Evolutionary conservation across 768 basidiomycete genomes (phyloP).

Genomic region (Kwoniella shandongensis): DNA sequence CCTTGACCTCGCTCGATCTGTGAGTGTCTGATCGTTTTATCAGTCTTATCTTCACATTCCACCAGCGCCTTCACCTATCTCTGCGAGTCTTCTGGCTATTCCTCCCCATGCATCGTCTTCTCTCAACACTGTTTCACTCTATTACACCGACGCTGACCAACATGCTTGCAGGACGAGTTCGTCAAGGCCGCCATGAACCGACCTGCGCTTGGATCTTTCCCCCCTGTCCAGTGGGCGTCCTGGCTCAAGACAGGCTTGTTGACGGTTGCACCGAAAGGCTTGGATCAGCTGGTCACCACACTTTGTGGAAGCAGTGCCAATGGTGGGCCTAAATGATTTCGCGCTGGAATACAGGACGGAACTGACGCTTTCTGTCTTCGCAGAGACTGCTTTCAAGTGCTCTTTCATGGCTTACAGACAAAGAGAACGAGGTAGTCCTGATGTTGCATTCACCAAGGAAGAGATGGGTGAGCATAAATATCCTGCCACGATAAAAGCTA

Average conservation of each 20-base stretch:
- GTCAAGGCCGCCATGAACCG: slow-evolving; percentile 54
- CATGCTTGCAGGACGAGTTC: slow-evolving; percentile 49
- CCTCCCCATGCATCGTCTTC: not conserved
- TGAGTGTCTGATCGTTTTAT: slow-evolving; percentile 10
- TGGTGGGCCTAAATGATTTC: slow-evolving; percentile 20
- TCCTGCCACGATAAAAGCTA: not conserved
- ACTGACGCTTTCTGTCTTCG: not conserved
- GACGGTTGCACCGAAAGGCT: slow-evolving; percentile 54
- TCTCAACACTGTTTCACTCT: not conserved
- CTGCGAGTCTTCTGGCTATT: not conserved
- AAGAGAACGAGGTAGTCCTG: slow-evolving; percentile 40
- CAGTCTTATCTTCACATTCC: slow-evolving; percentile 5
- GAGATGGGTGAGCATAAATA: slow-evolving; percentile 42
- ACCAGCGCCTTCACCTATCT: not conserved
- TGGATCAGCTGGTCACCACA: slow-evolving; percentile 54
- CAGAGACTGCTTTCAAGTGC: slow-evolving; percentile 56
- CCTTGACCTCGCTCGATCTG: slow-evolving; percentile 45
- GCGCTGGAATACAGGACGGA: not conserved
- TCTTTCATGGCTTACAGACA: slow-evolving; percentile 54
- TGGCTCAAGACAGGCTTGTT: slow-evolving; percentile 51
- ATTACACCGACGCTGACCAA: not conserved
- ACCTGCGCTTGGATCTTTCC: slow-evolving; percentile 56
- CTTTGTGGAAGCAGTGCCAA: slow-evolving; percentile 48
- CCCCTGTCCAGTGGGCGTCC: slow-evolving; percentile 47
- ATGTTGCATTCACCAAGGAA: slow-evolving; percentile 46